Percentiles rank a stretch among this genome's conserved stretches.
Conservation (phyloP, 495 filamentous ascomycete species). For the Neurospora sp. region DNA sequence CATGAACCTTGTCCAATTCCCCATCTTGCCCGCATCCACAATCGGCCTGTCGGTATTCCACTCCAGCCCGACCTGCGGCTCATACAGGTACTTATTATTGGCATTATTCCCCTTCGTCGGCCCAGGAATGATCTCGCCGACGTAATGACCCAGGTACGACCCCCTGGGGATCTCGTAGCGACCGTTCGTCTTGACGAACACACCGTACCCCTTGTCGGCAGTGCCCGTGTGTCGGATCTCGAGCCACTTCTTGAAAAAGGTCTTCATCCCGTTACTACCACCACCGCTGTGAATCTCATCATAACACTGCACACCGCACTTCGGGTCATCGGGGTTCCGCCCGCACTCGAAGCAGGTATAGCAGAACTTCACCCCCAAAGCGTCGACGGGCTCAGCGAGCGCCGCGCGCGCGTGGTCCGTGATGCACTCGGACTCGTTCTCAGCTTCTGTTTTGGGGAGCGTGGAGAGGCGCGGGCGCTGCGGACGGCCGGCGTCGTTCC, state of each 20-base stretch:
- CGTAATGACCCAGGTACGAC: slow-evolving; percentile 1
- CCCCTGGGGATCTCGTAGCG: background rate
- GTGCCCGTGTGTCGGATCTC: slow-evolving; percentile 1
- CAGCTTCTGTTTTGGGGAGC: background rate
- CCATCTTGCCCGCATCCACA: slow-evolving; percentile 5
- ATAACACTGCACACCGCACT: background rate
- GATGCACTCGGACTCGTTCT: background rate
- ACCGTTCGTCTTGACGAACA: background rate
- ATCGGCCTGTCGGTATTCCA: background rate
- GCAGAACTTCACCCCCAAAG: background rate
- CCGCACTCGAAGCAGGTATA: slow-evolving; percentile 3
- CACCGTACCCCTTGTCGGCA: background rate
- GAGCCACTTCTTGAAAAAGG: background rate
- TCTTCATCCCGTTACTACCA: background rate
- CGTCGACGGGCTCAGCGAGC: background rate
- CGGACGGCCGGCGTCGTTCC: background rate
- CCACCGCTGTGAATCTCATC: background rate
- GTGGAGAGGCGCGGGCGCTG: background rate
- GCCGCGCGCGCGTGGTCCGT: background rate
- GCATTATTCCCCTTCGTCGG: background rate
- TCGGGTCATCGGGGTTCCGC: background rate
- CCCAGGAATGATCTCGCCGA: slow-evolving; percentile 2
- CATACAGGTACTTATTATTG: background rate
- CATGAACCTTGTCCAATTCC: slow-evolving; percentile 22
- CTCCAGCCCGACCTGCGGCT: background rate